A percentile compares a stretch with the other conserved stretches of the same genome.
These are phyloP conservation scores for Micromonas pusilla DNA, from an alignment of 139 green algal genomes.

Conservation along the genomic window DNA sequence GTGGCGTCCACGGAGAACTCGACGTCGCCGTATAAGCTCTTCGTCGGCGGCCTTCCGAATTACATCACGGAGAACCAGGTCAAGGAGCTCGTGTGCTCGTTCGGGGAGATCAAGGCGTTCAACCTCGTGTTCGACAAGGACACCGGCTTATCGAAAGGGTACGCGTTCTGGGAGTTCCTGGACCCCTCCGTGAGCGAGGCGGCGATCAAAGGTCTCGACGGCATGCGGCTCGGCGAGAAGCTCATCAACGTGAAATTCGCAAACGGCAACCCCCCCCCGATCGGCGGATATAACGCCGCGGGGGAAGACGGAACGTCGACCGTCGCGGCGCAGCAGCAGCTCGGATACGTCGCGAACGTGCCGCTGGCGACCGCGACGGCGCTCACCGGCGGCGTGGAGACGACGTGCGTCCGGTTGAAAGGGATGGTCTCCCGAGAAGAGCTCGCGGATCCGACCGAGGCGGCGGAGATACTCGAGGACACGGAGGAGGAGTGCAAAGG, in stretches of 20 bases:
- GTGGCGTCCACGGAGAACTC: slow-evolving; percentile 15
- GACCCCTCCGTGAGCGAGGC: slow-evolving; percentile 64
- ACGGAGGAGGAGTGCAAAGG: slow-evolving; percentile 58
- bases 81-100: slow-evolving; percentile 83
- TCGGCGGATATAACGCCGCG: background rate
- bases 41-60: slow-evolving; percentile 93
- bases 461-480: slow-evolving; percentile 86
- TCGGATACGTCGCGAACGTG: background rate
- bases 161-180: slow-evolving; percentile 88
- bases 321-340: background rate
- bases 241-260: slow-evolving; percentile 79
- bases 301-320: no score
- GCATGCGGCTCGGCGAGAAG: slow-evolving; percentile 89
- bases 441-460: slow-evolving; percentile 78
- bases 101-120: slow-evolving; percentile 70
- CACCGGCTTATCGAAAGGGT: slow-evolving; percentile 87
- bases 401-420: slow-evolving; percentile 3
- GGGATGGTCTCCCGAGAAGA: slow-evolving; percentile 67
- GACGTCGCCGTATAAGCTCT: slow-evolving; percentile 73
- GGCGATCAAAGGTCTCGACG: slow-evolving; percentile 79
- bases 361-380: background rate
- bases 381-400: slow-evolving; percentile 22
- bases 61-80: slow-evolving; percentile 91
- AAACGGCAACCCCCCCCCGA: slow-evolving; percentile 39
- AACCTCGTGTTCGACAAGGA: slow-evolving; percentile 89